Evolutionary conservation across 2,329 filamentous ascomycete species (phyloP).

Genomic region (Alternaria incomplexa): DNA sequence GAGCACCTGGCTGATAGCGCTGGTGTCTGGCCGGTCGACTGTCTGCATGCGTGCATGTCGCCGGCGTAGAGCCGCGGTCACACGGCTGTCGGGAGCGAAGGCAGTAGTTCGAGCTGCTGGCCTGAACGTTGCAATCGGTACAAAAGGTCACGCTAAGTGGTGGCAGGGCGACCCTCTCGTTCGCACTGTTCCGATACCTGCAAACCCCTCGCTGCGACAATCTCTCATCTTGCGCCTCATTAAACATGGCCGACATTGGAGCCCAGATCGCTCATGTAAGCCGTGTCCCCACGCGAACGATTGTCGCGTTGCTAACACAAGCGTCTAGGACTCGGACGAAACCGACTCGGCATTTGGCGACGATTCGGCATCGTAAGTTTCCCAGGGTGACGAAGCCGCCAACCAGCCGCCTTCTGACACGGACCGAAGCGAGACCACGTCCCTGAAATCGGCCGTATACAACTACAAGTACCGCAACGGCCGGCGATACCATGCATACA

Average conservation of each 20-base stretch:
- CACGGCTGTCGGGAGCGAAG: neutral
- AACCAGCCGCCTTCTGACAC: neutral
- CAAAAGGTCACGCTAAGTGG: neutral
- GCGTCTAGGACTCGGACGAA: conserved; percentile 21
- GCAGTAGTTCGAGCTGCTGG: neutral
- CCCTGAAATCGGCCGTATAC: conserved; percentile 30
- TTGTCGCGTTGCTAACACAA: neutral
- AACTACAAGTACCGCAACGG: conserved; percentile 38
- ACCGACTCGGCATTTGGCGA: conserved; percentile 27
- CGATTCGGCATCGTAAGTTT: conserved; percentile 24
- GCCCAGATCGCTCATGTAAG: conserved; percentile 24
- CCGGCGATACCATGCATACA: conserved; percentile 37
- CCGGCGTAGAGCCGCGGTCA: neutral
- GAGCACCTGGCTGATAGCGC: conserved; percentile 1
- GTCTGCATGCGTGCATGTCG: neutral
- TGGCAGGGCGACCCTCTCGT: neutral
- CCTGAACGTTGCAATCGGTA: neutral
- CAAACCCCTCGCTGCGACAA: neutral
- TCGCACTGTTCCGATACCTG: neutral
- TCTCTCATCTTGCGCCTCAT: neutral
- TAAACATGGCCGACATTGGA: conserved; percentile 22
- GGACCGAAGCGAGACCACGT: conserved; percentile 27
- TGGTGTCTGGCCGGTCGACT: neutral
- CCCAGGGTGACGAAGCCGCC: neutral
- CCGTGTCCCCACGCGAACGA: neutral